A percentile compares a stretch with the other conserved stretches of the same genome.
Evolutionary conservation across 2,329 filamentous ascomycete genomes (phyloP).

Genomic region (Pyrenophora graminea): DNA sequence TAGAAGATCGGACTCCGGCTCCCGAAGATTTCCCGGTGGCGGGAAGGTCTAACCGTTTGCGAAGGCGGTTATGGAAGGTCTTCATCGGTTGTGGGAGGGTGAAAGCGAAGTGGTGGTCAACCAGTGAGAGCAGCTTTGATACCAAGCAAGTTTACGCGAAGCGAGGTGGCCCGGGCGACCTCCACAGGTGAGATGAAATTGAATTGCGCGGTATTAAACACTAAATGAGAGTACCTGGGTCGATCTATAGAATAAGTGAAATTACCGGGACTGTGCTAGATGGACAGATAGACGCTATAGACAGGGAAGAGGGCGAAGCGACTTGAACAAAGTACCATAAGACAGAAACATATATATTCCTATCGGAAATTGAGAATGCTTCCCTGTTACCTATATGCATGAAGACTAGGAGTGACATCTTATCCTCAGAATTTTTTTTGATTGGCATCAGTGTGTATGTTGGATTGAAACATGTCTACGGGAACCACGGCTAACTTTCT

Average conservation of each 20-base stretch:
- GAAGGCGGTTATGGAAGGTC: conserved; percentile 8
- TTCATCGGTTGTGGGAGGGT: conserved; percentile 1
- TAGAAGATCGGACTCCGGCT: not conserved
- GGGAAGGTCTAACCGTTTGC: conserved; percentile 9
- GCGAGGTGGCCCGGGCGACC: conserved; percentile 14
- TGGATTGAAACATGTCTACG: no score
- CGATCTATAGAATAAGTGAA: not conserved
- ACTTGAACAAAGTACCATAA: not conserved
- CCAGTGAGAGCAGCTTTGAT: conserved; percentile 2
- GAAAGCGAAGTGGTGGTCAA: not conserved
- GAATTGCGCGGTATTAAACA: not conserved
- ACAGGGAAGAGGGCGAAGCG: not conserved
- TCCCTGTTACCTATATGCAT: not conserved
- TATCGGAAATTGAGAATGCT: not conserved
- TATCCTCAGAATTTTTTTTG: no score
- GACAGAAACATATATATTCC: not conserved
- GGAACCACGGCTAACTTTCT: no score
- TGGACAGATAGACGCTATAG: not conserved
- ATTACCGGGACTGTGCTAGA: conserved; percentile 2
- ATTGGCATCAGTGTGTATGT: no score
- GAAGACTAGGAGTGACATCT: no score
- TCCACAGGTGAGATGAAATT: not conserved
- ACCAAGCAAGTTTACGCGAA: conserved; percentile 1
- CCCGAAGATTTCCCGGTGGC: conserved; percentile 9
- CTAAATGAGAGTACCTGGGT: not conserved